Base-by-base conservation (phyloP, 805 yeast genomes). In the Pichia cephalocereana region DNA sequence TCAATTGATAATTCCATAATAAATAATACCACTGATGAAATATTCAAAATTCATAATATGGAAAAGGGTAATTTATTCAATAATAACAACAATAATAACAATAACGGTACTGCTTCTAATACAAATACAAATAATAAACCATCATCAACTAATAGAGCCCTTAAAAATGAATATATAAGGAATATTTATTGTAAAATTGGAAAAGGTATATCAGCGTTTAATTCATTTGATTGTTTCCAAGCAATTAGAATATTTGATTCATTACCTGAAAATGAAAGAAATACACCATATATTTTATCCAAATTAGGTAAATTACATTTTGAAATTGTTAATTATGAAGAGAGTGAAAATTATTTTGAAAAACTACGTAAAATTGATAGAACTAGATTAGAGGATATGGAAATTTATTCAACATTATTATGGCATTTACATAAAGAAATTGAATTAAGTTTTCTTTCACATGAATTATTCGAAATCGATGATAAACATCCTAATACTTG, bases 391-490 rank as follows among this genome's bases (percentile, higher is more conserved):
- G 81, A 79, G 52, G 98, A 89, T 61, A 87, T 91, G 93, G 98
- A 93, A 59, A 80, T 82, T 56, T 89, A 79, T 60, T 88, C 96
- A 0, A 91, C 98, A 0, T 70, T 89, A 30, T 70, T 91, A 50
- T 91, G 99, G 99, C 98, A 93, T 68, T 67, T 89, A 44, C 91
- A 85, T 48, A 82, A 82, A 58, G 89, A 85, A 43, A 77, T 79
- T 19, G 90, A 83, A 47, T 71, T 93, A 45, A 82, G 93, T n/a
- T 80, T 75, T 57, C 70, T 93, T 48, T 86, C 96, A 4, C 86
- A 86, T 60, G 96, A 89, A 55, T 69, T 91, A 40, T 71, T 81
- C 52, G 86, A 81, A 49, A 69, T 80, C 17, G 79, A 83, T 55
- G 64, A 72, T n/a, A 56, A 60, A 23, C 70, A 82, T 12, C 85